These are phyloP conservation scores for Musa itinerans DNA, from an alignment of 176 grass and related monocot genomes.

Conservation along the genomic window DNA sequence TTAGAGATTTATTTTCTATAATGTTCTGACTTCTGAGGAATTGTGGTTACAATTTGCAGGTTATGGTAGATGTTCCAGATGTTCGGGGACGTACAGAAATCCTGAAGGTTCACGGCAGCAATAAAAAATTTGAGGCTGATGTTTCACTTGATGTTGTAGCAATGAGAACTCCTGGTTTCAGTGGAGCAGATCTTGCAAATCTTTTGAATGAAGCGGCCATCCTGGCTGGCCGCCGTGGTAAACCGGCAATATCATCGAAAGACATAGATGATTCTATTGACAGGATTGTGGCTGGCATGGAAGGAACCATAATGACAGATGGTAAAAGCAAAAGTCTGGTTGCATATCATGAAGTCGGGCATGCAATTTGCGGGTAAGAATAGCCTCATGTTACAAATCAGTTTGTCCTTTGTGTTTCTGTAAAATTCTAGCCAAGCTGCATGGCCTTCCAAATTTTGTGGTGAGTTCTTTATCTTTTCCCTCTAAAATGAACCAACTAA, in stretches of 20 bases:
- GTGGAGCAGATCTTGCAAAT: constrained; percentile 97
- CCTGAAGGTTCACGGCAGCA: constrained; percentile 82
- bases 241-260: constrained; percentile 77
- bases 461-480: not conserved
- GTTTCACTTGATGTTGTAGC: constrained; percentile 97
- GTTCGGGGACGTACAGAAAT: constrained; percentile 93
- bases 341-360: constrained; percentile 99
- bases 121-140: constrained; percentile 92
- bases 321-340: constrained; percentile 98
- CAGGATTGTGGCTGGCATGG: constrained; percentile 99
- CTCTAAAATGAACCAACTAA: not conserved
- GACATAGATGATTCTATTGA: constrained; percentile 99
- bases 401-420: not conserved
- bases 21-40: not conserved
- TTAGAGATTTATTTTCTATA: constrained; percentile 2
- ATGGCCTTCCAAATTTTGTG: not conserved
- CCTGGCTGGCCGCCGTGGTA: constrained; percentile 73
- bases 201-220: constrained; percentile 97
- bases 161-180: constrained; percentile 98
- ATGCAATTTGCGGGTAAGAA: constrained; percentile 95
- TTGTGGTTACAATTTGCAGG: constrained; percentile 35
- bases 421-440: not conserved
- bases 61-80: constrained; percentile 92
- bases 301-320: constrained; percentile 97
- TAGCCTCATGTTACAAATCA: not conserved